These are phyloP conservation scores for Microdochium nivale DNA, from an alignment of 2,329 filamentous ascomycete species.

Conservation along the genomic window DNA sequence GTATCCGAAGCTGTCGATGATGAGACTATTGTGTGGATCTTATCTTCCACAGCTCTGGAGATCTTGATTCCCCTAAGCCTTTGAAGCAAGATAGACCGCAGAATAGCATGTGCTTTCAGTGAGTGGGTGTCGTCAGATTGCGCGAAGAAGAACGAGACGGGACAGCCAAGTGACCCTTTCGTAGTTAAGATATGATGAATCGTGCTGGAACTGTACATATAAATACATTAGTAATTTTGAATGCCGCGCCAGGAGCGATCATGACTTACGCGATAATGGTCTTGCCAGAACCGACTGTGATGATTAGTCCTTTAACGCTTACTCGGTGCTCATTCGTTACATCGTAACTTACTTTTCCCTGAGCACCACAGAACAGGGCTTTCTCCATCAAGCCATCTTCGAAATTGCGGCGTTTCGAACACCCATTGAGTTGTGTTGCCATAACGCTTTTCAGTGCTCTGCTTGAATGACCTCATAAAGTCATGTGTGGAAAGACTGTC, in stretches of 20 bases:
- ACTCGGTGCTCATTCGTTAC: too few species aligned
- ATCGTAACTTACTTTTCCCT: slow-evolving; percentile 17
- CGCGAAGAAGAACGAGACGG: slow-evolving; percentile 16
- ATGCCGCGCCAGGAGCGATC: neutral
- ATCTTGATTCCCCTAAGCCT: slow-evolving; percentile 5
- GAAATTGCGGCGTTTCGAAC: slow-evolving; percentile 13
- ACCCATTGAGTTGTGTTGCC: slow-evolving; percentile 18
- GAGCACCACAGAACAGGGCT: slow-evolving; percentile 16
- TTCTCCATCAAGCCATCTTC: slow-evolving; percentile 9
- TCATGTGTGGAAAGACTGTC: slow-evolving; percentile 17
- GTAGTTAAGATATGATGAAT: slow-evolving; percentile 10
- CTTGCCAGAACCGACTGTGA: slow-evolving; percentile 19
- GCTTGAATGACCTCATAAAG: slow-evolving; percentile 13
- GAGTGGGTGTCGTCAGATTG: slow-evolving; percentile 11
- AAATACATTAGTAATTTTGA: neutral
- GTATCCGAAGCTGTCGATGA: neutral
- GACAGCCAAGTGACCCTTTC: slow-evolving; percentile 1
- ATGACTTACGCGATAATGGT: slow-evolving; percentile 8
- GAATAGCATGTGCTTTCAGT: slow-evolving; percentile 8
- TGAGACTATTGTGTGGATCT: neutral
- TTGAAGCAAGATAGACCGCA: slow-evolving; percentile 14
- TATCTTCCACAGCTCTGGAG: slow-evolving; percentile 3
- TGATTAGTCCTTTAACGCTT: neutral
- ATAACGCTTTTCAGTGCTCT: slow-evolving; percentile 17
- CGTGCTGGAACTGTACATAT: slow-evolving; percentile 8